Base-by-base conservation (phyloP, 495 filamentous ascomycete genomes). In the Hypoxylon intermedium region DNA sequence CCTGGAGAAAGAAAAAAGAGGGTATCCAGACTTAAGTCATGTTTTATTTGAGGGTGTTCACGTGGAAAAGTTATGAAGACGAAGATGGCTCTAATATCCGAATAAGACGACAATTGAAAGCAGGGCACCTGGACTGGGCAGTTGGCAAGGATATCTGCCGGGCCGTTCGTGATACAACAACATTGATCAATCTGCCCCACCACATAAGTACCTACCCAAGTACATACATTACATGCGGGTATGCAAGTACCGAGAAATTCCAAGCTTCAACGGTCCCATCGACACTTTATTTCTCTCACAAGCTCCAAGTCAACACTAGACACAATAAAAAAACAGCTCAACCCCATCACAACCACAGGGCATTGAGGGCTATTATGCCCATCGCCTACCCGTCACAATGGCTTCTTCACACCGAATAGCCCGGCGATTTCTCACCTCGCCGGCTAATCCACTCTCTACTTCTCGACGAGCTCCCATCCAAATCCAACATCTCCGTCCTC, bases 341-440 rank as follows among this genome's bases (percentile, higher is more conserved):
- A 49, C 43, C 44, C 12, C 9, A 49, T 20, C 31, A 24, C 31
- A 45, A 57, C 58, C 36, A 28, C 36, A 23, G 55, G 65, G 69
- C 69, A 74, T 74, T 77, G 75, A 75, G 65, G 69, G 71, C 75
- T 70, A 68, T 60, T 69, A 65, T 55, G 70, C 63, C 67, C 67
- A 67, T 67, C 57, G 41, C 58, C 55, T 43, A 46, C 26, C 56
- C 21, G 51, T 45, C 60, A 64, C 42, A 16, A 77, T 80, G 77
- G 72, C 75, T 54, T 58, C 64, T 49, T 64, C 72, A 18, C 71
- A 66, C 45, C 60, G 72, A 38, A 57, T 75, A 60, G 57, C 70
- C 11, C 55, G 68, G 49, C 70, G 63, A 13, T 55, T 71, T 7
- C 59, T 79, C 30, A 51, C 58, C 20, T 40, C 67, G 0, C 56